Evolutionary conservation across 1,284 basidiomycete genomes (phyloP).

Genomic region (Ceratobasidium sp.): DNA sequence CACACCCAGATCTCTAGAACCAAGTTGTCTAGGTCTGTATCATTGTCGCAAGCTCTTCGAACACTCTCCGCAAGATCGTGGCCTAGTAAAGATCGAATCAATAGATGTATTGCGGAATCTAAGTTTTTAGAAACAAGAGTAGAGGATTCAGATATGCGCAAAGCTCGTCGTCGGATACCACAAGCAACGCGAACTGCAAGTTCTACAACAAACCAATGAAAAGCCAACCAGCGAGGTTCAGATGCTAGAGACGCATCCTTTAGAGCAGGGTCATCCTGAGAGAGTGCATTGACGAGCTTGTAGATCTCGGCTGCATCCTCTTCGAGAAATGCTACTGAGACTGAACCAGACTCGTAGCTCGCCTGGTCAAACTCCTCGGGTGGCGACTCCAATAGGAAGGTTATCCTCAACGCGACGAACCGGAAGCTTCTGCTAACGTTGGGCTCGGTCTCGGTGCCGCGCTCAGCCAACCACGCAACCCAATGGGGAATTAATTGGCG

Average conservation of each 20-base stretch:
- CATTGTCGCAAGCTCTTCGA: slow-evolving; percentile 55
- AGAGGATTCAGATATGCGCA: slow-evolving; percentile 51
- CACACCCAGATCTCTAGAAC: slow-evolving; percentile 72
- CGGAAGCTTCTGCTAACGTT: slow-evolving; percentile 30
- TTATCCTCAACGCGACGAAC: slow-evolving; percentile 11
- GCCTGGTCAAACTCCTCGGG: not conserved
- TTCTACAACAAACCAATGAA: slow-evolving; percentile 73
- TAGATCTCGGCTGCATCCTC: slow-evolving; percentile 35
- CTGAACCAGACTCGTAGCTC: slow-evolving; percentile 2
- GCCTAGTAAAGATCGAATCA: slow-evolving; percentile 65
- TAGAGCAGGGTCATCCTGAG: slow-evolving; percentile 19
- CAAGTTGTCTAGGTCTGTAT: slow-evolving; percentile 66
- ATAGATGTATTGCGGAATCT: slow-evolving; percentile 51
- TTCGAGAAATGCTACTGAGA: slow-evolving; percentile 4
- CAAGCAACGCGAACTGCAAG: slow-evolving; percentile 57
- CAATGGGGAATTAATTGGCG: slow-evolving; percentile 14
- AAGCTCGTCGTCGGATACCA: slow-evolving; percentile 25
- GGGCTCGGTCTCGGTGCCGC: not conserved
- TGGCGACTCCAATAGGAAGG: not conserved
- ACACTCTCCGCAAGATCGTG: slow-evolving; percentile 66
- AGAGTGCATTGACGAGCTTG: not conserved
- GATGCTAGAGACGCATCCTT: slow-evolving; percentile 15
- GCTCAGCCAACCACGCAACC: slow-evolving; percentile 16
- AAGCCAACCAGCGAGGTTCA: slow-evolving; percentile 52
- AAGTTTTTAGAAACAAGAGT: slow-evolving; percentile 48